Conservation (phyloP, 352 stramenopile genomes). For the Phytophthora meadii region DNA sequence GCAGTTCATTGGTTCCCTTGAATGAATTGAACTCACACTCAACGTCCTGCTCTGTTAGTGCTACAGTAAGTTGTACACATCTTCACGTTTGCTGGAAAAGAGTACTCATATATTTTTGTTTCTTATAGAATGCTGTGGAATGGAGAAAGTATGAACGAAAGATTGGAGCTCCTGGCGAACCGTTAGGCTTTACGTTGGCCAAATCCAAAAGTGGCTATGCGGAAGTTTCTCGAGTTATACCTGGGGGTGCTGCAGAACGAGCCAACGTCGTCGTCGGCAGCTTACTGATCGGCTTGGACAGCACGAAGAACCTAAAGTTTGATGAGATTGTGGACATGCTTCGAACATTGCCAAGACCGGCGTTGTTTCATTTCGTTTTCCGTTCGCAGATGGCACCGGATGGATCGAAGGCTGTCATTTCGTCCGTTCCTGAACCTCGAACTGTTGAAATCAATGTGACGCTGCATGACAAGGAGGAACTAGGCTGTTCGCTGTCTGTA, state of each 20-base stretch:
- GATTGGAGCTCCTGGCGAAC: constrained; percentile 47
- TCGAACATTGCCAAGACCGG: constrained; percentile 52
- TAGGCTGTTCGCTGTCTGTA: constrained; percentile 65
- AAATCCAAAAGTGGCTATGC: constrained; percentile 75
- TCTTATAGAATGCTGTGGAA: constrained; percentile 32
- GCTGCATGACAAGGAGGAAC: constrained; percentile 61
- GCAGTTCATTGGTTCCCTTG: constrained; percentile 50
- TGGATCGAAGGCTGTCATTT: constrained; percentile 43
- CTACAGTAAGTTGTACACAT: constrained; percentile 36
- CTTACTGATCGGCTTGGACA: constrained; percentile 77
- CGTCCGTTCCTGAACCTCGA: constrained; percentile 65
- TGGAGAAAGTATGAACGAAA: constrained; percentile 75
- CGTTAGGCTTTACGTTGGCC: constrained; percentile 76
- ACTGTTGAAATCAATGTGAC: constrained; percentile 63
- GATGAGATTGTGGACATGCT: constrained; percentile 79
- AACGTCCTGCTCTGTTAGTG: constrained; percentile 54
- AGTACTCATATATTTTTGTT: constrained; percentile 7
- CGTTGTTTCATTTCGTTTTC: constrained; percentile 75
- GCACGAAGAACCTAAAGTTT: constrained; percentile 63
- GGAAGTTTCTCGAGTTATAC: constrained; percentile 71
- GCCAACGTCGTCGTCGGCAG: constrained; percentile 75
- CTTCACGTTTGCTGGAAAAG: not conserved
- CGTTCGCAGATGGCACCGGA: constrained; percentile 37
- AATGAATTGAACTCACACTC: constrained; percentile 71
- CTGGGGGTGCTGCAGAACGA: constrained; percentile 61